A percentile compares a stretch with the other conserved stretches of the same genome.
These are phyloP conservation scores for Arthrocladium fulminans DNA, from an alignment of 2,329 filamentous ascomycete genomes.

Conservation along the genomic window DNA sequence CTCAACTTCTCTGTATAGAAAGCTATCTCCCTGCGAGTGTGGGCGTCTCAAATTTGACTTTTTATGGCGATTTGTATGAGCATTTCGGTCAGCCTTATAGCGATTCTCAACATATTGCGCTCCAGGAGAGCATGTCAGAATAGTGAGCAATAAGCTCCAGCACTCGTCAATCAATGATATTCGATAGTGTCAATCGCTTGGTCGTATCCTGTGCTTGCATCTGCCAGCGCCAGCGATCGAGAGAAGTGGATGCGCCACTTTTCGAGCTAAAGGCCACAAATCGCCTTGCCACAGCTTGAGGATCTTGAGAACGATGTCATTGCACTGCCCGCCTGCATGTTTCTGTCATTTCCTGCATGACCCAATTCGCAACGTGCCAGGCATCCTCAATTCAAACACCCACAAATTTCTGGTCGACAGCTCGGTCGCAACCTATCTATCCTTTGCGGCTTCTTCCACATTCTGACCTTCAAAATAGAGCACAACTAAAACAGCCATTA, in stretches of 20 bases:
- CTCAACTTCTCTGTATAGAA: background rate
- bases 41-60: background rate
- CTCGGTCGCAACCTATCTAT: background rate
- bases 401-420: background rate
- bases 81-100: background rate
- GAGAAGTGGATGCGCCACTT: too few species aligned
- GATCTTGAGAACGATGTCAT: background rate
- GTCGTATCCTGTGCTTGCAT: too few species aligned
- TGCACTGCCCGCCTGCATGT: background rate
- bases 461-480: too few species aligned
- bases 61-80: background rate
- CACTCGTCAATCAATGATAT: background rate
- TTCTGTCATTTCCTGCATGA: background rate
- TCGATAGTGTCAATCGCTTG: background rate
- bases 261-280: too few species aligned
- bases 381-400: background rate
- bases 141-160: background rate
- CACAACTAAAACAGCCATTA: conserved; percentile 12
- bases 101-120: background rate
- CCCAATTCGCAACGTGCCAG: background rate
- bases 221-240: background rate
- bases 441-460: too few species aligned
- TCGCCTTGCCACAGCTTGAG: background rate
- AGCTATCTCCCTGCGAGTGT: background rate
- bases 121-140: background rate